Conservation (phyloP, 2,329 filamentous ascomycete species). For the Claviceps pazoutovae region DNA sequence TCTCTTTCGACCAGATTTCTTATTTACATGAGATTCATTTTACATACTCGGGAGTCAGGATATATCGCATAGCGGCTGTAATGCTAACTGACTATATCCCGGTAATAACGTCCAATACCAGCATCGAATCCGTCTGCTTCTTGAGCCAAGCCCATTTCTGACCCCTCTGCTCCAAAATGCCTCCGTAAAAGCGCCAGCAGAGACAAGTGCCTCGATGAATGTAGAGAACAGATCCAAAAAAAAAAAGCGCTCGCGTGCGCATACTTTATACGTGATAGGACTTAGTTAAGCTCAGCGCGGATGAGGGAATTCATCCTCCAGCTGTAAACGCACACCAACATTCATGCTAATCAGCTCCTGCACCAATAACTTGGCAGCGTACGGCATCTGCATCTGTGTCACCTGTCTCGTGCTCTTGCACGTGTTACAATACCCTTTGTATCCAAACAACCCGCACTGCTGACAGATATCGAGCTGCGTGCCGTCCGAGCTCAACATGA, state of each 20-base stretch:
- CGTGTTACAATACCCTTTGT: conserved; percentile 85
- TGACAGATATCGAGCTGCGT: conserved; percentile 91
- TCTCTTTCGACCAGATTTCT: too few species aligned
- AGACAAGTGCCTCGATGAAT: too few species aligned
- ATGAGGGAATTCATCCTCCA: conserved; percentile 86
- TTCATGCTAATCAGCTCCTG: conserved; percentile 98
- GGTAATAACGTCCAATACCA: background rate
- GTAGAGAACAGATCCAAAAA: too few species aligned
- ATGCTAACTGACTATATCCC: background rate
- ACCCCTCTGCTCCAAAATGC: too few species aligned
- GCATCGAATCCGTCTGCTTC: background rate
- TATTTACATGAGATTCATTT: too few species aligned
- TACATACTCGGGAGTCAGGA: too few species aligned
- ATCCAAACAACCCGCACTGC: conserved; percentile 86
- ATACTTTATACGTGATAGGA: too few species aligned
- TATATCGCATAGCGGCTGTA: too few species aligned
- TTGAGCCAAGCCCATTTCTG: background rate
- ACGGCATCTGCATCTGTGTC: conserved; percentile 89
- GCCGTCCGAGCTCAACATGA: conserved; percentile 90
- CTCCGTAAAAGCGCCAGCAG: too few species aligned
- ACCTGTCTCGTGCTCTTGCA: conserved; percentile 77
- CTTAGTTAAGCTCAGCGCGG: conserved; percentile 17
- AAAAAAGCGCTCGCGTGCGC: too few species aligned
- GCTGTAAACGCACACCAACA: conserved; percentile 78
- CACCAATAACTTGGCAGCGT: conserved; percentile 88